Conservation (phyloP, 23 red algal species). For the Chondrus crispus region DNA sequence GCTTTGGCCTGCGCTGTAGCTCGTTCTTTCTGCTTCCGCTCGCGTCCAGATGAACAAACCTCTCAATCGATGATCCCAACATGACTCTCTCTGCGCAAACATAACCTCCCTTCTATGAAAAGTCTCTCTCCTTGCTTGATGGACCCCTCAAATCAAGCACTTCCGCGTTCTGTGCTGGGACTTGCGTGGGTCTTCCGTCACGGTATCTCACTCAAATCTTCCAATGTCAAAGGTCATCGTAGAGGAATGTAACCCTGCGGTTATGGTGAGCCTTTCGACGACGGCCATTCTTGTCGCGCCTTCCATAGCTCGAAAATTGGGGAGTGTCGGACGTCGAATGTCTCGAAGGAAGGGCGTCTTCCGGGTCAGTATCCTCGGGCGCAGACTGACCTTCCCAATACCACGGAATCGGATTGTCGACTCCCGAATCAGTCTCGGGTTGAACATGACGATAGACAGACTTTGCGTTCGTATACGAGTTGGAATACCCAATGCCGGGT, state of each 20-base stretch:
- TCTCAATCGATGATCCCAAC: too few species aligned
- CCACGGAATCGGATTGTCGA: conserved; percentile 49
- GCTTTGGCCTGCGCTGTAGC: too few species aligned
- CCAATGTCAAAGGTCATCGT: conserved; percentile 38
- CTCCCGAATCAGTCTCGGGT: conserved; percentile 17
- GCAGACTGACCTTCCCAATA: conserved; percentile 61
- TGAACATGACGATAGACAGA: conserved; percentile 34
- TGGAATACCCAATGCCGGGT: neutral
- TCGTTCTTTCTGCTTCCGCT: too few species aligned
- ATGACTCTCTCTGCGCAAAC: too few species aligned
- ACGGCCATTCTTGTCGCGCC: conserved; percentile 22
- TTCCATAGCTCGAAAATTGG: conserved; percentile 45
- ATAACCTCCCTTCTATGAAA: too few species aligned
- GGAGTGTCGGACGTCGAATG: neutral
- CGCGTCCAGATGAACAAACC: too few species aligned
- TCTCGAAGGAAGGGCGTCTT: neutral
- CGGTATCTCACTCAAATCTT: too few species aligned
- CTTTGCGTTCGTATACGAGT: neutral
- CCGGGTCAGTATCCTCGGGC: conserved; percentile 33
- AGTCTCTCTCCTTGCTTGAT: too few species aligned
- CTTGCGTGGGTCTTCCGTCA: too few species aligned
- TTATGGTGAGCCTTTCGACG: conserved; percentile 26
- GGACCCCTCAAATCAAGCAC: too few species aligned
- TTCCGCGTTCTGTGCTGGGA: too few species aligned
- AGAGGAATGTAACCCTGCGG: conserved; percentile 33